Base-by-base conservation (phyloP, 179 eudicot genomes). In the Amaranthus tricolor region DNA sequence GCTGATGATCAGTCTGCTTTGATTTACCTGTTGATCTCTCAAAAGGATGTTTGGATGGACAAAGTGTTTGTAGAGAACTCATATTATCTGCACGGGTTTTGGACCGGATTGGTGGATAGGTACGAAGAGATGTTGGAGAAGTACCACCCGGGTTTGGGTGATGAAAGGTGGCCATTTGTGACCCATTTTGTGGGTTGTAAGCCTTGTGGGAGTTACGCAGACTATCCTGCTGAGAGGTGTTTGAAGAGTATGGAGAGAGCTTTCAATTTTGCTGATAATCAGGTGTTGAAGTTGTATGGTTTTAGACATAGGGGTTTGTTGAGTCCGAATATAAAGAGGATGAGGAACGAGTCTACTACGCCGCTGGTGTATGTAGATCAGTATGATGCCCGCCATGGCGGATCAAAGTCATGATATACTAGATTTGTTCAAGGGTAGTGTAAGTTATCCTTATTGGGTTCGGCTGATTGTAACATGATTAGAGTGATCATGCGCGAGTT, bases 1-100 rank as follows among this genome's bases (percentile, higher is more conserved):
- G 90, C 93, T 6, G 93, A 89, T 84, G 93, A 89, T 83, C 93
- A 89, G 71, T 85, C 90, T 6, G 93, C 93, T 5, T 82, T 89
- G 85, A 87, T 89, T 49, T 89, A 89, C 71, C 66, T 89, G 73
- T 70, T 89, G 77, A 81, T 80, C 21, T 82, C 80, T 8, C 86
- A 89, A 83, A 85, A 71, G 85, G 86, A 87, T 56, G 71, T 49
- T 16, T 89, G 93, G 93, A 86, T 78, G 76, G 68, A 77, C 15
- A 89, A 85, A 80, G 90, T 89, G 72, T 85, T 82, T 81, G 85
- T 88, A 12, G 89, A 88, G 81, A 88, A 79, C 57, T 74, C 80
- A 10, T 88, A 88, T 71, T 88, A 84, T 52, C 76, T 88, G 81
- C 91, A 88, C 71, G 89, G 91, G 31, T 88, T 84, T 63, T 88